Evolutionary conservation across 2,329 filamentous ascomycete species (phyloP).

Genomic region (Davidsoniella australis): DNA sequence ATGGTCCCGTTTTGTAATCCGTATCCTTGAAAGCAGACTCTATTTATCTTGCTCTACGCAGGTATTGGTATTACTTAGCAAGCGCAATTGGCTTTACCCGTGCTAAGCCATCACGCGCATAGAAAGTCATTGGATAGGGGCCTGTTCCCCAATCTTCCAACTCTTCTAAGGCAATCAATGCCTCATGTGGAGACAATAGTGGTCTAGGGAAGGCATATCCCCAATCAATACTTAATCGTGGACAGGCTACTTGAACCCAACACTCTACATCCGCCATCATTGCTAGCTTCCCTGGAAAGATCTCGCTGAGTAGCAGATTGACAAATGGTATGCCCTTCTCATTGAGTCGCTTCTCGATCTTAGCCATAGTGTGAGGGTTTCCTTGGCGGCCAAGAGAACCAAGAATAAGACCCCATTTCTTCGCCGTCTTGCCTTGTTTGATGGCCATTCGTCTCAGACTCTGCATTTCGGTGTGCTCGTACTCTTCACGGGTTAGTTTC

Average conservation of each 20-base stretch:
- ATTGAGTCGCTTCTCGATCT: conserved; percentile 65
- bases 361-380: conserved; percentile 76
- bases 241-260: conserved; percentile 97
- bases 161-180: conserved; percentile 70
- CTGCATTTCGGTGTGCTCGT: conserved; percentile 85
- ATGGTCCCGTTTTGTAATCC: background rate
- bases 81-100: conserved; percentile 43
- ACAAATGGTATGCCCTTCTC: conserved; percentile 62
- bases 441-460: conserved; percentile 64
- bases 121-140: conserved; percentile 96
- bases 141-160: conserved; percentile 58
- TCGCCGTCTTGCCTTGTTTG: conserved; percentile 52
- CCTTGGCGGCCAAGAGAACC: conserved; percentile 86
- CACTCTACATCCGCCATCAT: conserved; percentile 90
- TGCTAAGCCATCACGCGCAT: conserved; percentile 78
- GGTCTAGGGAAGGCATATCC: conserved; percentile 88
- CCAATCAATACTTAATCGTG: conserved; percentile 95
- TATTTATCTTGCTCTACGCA: background rate
- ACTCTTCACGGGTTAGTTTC: conserved; percentile 76
- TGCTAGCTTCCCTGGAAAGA: conserved; percentile 87
- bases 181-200: conserved; percentile 85
- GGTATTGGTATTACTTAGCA: conserved; percentile 10
- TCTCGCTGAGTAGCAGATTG: conserved; percentile 78
- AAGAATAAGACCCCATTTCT: conserved; percentile 88
- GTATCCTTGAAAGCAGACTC: background rate